These are phyloP conservation scores for Colletotrichum melonis DNA, from an alignment of 2,329 filamentous ascomycete species.

Conservation along the genomic window DNA sequence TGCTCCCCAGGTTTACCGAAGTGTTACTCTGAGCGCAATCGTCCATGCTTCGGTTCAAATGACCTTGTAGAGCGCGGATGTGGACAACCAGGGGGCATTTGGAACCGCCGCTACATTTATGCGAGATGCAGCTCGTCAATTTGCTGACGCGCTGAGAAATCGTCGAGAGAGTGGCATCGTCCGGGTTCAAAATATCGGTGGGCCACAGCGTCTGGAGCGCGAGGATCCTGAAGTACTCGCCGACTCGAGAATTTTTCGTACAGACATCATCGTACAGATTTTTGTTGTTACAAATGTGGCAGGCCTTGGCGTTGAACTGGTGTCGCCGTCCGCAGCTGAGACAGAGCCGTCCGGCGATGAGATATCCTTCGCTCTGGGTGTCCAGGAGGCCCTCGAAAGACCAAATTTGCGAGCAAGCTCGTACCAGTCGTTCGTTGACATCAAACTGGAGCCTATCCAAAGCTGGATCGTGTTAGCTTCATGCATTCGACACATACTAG, in stretches of 20 bases:
- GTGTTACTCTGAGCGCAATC: neutral
- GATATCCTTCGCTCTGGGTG: neutral
- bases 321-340: neutral
- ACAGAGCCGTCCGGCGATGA: neutral
- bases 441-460: neutral
- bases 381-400: neutral
- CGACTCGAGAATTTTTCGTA: neutral
- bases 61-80: neutral
- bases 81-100: neutral
- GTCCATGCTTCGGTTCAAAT: neutral
- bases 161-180: neutral
- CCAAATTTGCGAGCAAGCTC: neutral
- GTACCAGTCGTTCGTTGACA: neutral
- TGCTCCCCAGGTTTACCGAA: neutral
- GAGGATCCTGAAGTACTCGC: slow-evolving; percentile 8
- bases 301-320: neutral
- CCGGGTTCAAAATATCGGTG: neutral
- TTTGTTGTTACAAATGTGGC: too few relatives aligned
- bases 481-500: neutral
- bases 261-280: neutral
- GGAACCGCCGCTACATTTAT: neutral
- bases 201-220: neutral
- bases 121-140: neutral
- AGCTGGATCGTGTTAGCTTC: neutral
- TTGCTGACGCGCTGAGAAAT: neutral